Evolutionary conservation across 2,329 filamentous ascomycete genomes (phyloP).

Genomic region (Capronia coronata): DNA sequence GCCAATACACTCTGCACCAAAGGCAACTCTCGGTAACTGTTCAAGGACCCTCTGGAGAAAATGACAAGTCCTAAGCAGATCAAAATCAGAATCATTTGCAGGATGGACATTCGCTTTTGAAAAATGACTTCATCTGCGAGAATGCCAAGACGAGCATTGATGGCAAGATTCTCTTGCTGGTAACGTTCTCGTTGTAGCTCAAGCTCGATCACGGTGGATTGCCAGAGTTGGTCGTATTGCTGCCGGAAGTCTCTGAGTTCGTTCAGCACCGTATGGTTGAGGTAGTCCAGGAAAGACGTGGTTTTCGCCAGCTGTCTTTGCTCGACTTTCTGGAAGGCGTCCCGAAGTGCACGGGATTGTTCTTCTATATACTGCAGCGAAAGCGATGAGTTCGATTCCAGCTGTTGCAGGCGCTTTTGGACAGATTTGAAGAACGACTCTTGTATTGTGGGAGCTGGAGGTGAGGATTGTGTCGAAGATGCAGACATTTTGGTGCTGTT

Average conservation of each 20-base stretch:
- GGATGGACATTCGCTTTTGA: slow-evolving; percentile 84
- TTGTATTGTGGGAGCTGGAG: slow-evolving; percentile 74
- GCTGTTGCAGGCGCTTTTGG: slow-evolving; percentile 81
- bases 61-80: slow-evolving; percentile 82
- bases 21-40: slow-evolving; percentile 42
- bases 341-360: slow-evolving; percentile 81
- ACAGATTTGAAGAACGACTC: slow-evolving; percentile 98
- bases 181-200: slow-evolving; percentile 82
- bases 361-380: slow-evolving; percentile 96
- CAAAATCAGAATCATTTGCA: slow-evolving; percentile 80
- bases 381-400: slow-evolving; percentile 87
- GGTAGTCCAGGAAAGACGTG: slow-evolving; percentile 67
- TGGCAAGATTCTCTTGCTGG: slow-evolving; percentile 72
- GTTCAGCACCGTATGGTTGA: slow-evolving; percentile 80
- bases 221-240: slow-evolving; percentile 95
- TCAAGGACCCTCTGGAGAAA: slow-evolving; percentile 51
- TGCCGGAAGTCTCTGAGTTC: slow-evolving; percentile 72
- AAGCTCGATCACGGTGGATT: slow-evolving; percentile 85
- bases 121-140: slow-evolving; percentile 85
- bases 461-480: slow-evolving; percentile 44
- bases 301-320: slow-evolving; percentile 81
- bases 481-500: slow-evolving; percentile 29
- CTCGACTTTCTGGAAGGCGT: slow-evolving; percentile 79
- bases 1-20: slow-evolving; percentile 44
- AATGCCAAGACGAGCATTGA: slow-evolving; percentile 72